Evolutionary conservation across 2,329 filamentous ascomycete genomes (phyloP), one percentile per base, ranked within the genome.

Genomic region (Fusarium annulatum): DNA sequence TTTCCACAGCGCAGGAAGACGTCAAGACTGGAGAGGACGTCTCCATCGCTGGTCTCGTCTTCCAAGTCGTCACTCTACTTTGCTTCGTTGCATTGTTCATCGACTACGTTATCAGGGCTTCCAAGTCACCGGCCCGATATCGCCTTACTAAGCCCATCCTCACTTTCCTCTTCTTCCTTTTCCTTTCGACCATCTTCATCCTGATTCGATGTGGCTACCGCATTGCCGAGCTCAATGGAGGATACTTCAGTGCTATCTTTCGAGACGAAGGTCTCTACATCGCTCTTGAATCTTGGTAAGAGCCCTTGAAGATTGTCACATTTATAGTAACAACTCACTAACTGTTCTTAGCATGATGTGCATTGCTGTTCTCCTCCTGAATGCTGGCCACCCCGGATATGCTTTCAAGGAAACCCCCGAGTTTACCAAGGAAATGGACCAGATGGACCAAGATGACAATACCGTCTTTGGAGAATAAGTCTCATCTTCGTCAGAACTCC

Each of bases 131-230:
- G 53, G 57, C 69, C 9, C 77, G 81, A 21, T 45, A 76, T 14
- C 81, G 81, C 7, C 68, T 81, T 33, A 71, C 71, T n/a, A 79
- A 75, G 64, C 65, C 79, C 4, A 87, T 89, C 76, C 80, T 81
- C 45, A 81, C 83, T 18, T 91, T 90, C 73, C 75, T 89, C n/a
- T 49, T 76, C 26, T 86, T 86, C 30, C 80, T 90, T 16, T 79
- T 82, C 3, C 76, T 88, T 7, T 85, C 88, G 3, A 90, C 88
- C 7, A 49, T 90, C 11, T 85, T 85, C 58, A 87, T 92, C 69
- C 85, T 91, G 57, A 84, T 88, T 12, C 83, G 90, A 30, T 89
- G 86, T 55, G 84, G 87, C 34, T 92, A 89, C 75, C 86, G 90
- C 49, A 87, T 90, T 36, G 86, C 85, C 0, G 90, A 92, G 81